phyloP scores from a whole-genome alignment of 2,329 filamentous ascomycete species.

The Colletotrichum lentis region DNA sequence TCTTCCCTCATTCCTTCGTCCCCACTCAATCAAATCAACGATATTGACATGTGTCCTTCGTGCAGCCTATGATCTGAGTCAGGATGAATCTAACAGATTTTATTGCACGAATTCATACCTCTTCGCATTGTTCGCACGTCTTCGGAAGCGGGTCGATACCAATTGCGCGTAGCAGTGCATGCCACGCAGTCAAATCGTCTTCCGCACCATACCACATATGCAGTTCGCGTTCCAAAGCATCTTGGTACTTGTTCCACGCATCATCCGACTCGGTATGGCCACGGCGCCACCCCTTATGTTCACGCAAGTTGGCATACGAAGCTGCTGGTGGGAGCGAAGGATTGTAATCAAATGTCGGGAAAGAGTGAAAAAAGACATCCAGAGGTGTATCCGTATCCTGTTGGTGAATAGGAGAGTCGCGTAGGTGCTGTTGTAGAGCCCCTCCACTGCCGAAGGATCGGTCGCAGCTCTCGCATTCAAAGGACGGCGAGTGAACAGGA shows the following conservation, averaged over 20 bases:
- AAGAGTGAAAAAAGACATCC: neutral
- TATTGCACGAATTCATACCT: neutral
- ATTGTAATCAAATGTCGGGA: neutral
- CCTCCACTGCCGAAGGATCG: neutral
- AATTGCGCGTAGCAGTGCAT: conserved; percentile 1
- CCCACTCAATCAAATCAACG: neutral
- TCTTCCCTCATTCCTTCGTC: neutral
- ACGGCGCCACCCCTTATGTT: neutral
- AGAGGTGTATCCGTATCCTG: neutral
- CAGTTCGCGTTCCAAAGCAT: neutral
- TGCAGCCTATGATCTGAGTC: neutral
- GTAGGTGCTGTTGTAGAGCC: neutral
- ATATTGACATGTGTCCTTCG: conserved; percentile 3
- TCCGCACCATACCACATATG: neutral
- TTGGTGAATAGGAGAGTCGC: neutral
- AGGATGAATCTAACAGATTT: neutral
- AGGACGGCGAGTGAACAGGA: neutral
- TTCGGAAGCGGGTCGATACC: neutral
- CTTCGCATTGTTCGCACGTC: neutral
- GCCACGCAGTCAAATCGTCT: conserved; percentile 1
- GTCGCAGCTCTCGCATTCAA: neutral
- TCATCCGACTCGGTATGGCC: accelerated
- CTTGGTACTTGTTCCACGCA: neutral
- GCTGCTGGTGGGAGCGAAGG: neutral
- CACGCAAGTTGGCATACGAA: neutral